Percentiles rank a stretch among this genome's conserved stretches.
Conservation (phyloP, 768 basidiomycete species). For the Infundibulicybe gibba region DNA sequence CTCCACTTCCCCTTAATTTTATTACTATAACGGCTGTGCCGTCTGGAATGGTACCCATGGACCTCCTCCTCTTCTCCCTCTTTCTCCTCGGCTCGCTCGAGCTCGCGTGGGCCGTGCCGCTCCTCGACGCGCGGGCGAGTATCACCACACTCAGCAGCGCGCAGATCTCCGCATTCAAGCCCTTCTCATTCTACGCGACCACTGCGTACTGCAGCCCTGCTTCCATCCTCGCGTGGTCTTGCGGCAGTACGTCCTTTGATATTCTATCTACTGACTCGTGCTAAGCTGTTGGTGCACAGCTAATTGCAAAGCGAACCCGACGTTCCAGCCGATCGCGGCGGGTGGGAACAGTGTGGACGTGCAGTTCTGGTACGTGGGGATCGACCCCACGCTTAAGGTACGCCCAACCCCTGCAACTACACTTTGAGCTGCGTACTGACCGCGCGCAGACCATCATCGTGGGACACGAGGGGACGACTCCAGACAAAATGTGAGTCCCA, state of each 20-base stretch:
- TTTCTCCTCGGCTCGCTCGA: no score
- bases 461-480: slow-evolving; percentile 39
- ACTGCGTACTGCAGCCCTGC: slow-evolving; percentile 37
- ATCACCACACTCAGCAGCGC: slow-evolving; percentile 27
- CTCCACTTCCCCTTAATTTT: no score
- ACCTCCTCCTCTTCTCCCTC: no score
- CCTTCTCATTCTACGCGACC: slow-evolving; percentile 41
- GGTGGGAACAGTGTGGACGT: slow-evolving; percentile 43
- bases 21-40: no score
- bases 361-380: slow-evolving; percentile 35
- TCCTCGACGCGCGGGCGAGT: neutral
- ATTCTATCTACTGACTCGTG: slow-evolving; percentile 12
- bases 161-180: slow-evolving; percentile 32
- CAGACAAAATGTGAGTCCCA: slow-evolving; percentile 26
- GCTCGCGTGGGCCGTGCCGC: no score
- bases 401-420: neutral
- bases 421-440: slow-evolving; percentile 25
- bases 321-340: slow-evolving; percentile 39
- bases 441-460: slow-evolving; percentile 34
- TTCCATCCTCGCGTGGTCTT: slow-evolving; percentile 39
- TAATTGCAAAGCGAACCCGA: slow-evolving; percentile 43
- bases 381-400: slow-evolving; percentile 4
- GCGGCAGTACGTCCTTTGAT: slow-evolving; percentile 29
- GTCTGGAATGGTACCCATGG: no score
- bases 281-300: slow-evolving; percentile 20